A percentile compares a stretch with the other conserved stretches of the same genome.
phyloP scores from a whole-genome alignment of 495 filamentous ascomycete genomes.

The Aspergillus indologenus region DNA sequence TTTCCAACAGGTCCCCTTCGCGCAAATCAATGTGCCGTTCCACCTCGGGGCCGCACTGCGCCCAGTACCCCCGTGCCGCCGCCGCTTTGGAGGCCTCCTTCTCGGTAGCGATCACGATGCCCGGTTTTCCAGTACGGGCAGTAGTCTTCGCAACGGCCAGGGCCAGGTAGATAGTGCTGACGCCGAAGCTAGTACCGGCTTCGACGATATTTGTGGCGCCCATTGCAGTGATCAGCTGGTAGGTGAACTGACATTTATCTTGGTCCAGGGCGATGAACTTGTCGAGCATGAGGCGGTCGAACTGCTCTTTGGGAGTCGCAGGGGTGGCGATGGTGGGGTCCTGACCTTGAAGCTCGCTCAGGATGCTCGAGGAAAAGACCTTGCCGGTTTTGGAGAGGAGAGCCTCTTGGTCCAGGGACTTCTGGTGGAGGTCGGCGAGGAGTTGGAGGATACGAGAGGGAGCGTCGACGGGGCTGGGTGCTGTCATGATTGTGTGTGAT shows the following conservation, averaged over 20 bases:
- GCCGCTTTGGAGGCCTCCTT: constrained; percentile 48
- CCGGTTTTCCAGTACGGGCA: constrained; percentile 20
- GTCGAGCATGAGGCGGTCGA: constrained; percentile 37
- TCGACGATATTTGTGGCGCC: constrained; percentile 49
- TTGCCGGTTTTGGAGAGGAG: constrained; percentile 22
- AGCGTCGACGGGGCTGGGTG: constrained; percentile 20
- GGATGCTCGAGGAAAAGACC: constrained; percentile 17
- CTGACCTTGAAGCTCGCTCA: constrained; percentile 20
- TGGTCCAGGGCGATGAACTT: constrained; percentile 53
- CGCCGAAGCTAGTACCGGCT: constrained; percentile 54
- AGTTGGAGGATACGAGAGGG: constrained; percentile 24
- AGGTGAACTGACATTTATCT: constrained; percentile 51
- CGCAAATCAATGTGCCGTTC: constrained; percentile 47
- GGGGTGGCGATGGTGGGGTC: background rate
- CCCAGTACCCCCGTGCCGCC: constrained; percentile 47
- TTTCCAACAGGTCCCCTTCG: no score
- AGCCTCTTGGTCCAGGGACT: constrained; percentile 26
- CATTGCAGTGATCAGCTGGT: constrained; percentile 41
- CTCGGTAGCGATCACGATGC: constrained; percentile 53
- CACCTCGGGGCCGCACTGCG: constrained; percentile 38
- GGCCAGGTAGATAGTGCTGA: constrained; percentile 56
- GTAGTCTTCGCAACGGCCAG: constrained; percentile 43
- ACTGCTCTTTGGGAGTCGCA: constrained; percentile 17
- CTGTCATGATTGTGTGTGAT: no score
- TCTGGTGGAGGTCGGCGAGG: constrained; percentile 21